Percentiles rank a stretch among this genome's conserved stretches.
Conservation (phyloP, 2,329 filamentous ascomycete species). For the Colletotrichum eremochloae region DNA sequence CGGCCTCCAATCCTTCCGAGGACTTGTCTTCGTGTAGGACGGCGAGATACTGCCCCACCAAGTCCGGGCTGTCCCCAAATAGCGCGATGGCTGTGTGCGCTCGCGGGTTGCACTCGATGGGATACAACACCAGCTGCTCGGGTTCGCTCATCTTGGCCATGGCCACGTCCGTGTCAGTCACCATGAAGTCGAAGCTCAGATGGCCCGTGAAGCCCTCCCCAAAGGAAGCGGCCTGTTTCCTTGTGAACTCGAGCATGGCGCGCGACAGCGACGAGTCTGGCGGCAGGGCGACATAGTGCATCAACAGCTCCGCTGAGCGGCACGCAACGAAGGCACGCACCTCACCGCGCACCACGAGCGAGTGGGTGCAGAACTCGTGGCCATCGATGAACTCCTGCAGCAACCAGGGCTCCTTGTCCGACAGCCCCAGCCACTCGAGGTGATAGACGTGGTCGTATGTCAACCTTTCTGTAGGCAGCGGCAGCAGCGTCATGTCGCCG, state of each 20-base stretch:
- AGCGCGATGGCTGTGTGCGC: slow-evolving; percentile 76
- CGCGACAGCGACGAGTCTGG: slow-evolving; percentile 64
- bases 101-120: slow-evolving; percentile 80
- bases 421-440: slow-evolving; percentile 62
- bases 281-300: slow-evolving; percentile 75
- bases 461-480: slow-evolving; percentile 63
- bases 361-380: slow-evolving; percentile 79
- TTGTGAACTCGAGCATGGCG: slow-evolving; percentile 76
- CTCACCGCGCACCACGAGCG: slow-evolving; percentile 74
- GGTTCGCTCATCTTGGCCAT: slow-evolving; percentile 48
- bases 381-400: slow-evolving; percentile 75
- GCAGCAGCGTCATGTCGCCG: slow-evolving; percentile 75
- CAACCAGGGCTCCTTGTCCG: slow-evolving; percentile 70
- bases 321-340: slow-evolving; percentile 78
- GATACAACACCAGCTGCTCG: slow-evolving; percentile 61
- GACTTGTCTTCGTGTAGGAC: slow-evolving; percentile 52
- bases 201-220: slow-evolving; percentile 74
- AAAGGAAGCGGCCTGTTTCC: slow-evolving; percentile 65
- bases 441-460: slow-evolving; percentile 68
- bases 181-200: slow-evolving; percentile 78
- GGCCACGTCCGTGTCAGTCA: slow-evolving; percentile 59
- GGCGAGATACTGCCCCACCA: slow-evolving; percentile 67
- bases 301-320: slow-evolving; percentile 71
- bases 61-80: slow-evolving; percentile 62
- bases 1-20: slow-evolving; percentile 12